These are phyloP conservation scores for Gnaphalium uliginosum DNA, from an alignment of 129 eudicot genomes.

Conservation along the genomic window DNA sequence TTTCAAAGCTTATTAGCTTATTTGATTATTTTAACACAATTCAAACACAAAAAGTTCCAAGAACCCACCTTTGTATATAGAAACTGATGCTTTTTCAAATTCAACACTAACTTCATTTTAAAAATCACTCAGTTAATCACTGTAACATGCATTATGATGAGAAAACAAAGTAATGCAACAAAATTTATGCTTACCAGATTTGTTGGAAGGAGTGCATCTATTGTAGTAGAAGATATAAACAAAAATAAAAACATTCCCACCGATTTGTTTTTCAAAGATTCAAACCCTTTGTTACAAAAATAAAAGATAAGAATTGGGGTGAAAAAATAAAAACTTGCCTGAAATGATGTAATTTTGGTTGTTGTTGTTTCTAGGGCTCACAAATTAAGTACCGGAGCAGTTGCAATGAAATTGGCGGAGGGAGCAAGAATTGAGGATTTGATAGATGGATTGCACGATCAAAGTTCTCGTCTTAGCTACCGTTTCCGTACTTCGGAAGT, in stretches of 20 bases:
- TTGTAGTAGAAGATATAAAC: not conserved
- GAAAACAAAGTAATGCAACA: conserved; percentile 3
- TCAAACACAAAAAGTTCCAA: too few species aligned
- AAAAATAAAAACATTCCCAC: not conserved
- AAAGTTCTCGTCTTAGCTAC: too few species aligned
- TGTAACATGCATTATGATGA: not conserved
- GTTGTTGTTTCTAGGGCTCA: not conserved
- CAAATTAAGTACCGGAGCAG: not conserved
- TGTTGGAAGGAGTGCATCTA: not conserved
- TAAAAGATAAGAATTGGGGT: conserved; percentile 1
- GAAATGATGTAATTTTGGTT: conserved; percentile 3
- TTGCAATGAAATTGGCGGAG: too few species aligned
- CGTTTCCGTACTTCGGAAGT: too few species aligned
- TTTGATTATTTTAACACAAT: too few species aligned
- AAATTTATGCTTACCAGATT: not conserved
- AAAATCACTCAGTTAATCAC: not conserved
- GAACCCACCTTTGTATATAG: too few species aligned
- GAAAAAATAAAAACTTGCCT: conserved; percentile 18
- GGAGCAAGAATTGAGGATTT: too few species aligned
- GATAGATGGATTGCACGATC: too few species aligned
- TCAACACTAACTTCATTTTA: not conserved
- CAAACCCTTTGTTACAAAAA: not conserved
- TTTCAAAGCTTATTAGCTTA: too few species aligned
- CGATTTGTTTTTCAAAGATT: not conserved
- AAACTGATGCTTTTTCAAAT: not conserved